Base-by-base conservation (phyloP, 2,329 filamentous ascomycete species). In the Cladophialophora carrionii region DNA sequence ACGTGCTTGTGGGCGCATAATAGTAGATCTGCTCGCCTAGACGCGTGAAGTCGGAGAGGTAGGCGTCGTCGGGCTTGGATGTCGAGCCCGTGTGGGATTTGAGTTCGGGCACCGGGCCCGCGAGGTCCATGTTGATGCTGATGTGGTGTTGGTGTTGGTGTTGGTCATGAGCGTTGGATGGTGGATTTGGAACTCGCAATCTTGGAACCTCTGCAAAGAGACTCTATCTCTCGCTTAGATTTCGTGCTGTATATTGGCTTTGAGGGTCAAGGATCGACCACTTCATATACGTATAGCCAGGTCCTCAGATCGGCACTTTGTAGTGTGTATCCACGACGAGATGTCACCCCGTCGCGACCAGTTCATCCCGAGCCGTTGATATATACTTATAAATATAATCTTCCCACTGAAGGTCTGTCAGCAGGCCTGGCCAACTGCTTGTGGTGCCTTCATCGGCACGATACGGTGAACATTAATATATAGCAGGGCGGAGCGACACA, bases 21-120 rank as follows among this genome's bases (percentile, higher is more conserved):
- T 63, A 37, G 41, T 61, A 70, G 46, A 69, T 61, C 55, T 69
- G 65, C 34, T 32, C 22, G 3, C 67, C 67, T 6, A 69, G 55
- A 17, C 54, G 56, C 7, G 48, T 62, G 26, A 69, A 70, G 32
- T 61, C 65, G 9, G 53, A 22, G 7, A 69, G 57, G 34, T 67
- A 63, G 10, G 57, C 52, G 41, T 69, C 65, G 22, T 49, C 24
- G 43, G 22, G 20, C 8, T 52, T 26, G 22, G 37, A 48, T 12
- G 14, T 43, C 24, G 17, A 22, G 17, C 6, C 34, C 5, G 24
- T 53, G 8, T n/a, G 61, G 12, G 41, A 41, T n/a, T 57, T 58
- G 20, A 69, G 66, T 20, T 65, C 62, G 46, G 68, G 64, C 1
- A 37, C 53, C 14, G 65, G 65, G 14, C 64, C 64, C 20, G 64